These are phyloP conservation scores for Linnemannia zychae DNA, from an alignment of 192 early-diverging fungal genomes.

Conservation along the genomic window DNA sequence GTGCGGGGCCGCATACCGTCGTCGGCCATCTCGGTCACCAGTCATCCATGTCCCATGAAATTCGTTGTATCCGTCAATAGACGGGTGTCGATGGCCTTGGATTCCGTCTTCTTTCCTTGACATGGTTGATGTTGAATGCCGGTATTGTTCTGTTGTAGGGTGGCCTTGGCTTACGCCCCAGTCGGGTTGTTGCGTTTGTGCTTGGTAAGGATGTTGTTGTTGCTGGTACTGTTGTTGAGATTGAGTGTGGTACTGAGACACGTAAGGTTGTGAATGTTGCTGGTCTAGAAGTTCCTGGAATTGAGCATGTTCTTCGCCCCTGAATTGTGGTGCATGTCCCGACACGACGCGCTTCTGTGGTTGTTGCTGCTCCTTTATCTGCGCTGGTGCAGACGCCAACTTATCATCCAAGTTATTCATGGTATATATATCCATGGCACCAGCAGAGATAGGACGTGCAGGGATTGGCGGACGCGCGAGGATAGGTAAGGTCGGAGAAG, in stretches of 20 bases:
- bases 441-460: too few species aligned
- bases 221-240: neutral
- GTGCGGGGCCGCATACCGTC: neutral
- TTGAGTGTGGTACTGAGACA: neutral
- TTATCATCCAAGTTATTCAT: neutral
- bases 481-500: neutral
- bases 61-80: neutral
- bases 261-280: too few species aligned
- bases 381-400: neutral
- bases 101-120: neutral
- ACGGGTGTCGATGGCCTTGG: neutral
- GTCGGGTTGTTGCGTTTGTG: neutral
- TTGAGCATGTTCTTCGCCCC: neutral
- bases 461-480: too few species aligned
- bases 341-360: neutral
- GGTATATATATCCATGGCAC: too few species aligned
- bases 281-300: neutral
- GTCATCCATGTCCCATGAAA: neutral
- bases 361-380: neutral
- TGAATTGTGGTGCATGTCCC: neutral
- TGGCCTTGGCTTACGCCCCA: neutral
- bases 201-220: neutral
- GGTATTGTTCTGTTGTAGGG: neutral
- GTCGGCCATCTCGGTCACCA: neutral
- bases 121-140: neutral